Evolutionary conservation across 2,329 filamentous ascomycete species (phyloP).

Genomic region (Kalaharituber pfeilii): DNA sequence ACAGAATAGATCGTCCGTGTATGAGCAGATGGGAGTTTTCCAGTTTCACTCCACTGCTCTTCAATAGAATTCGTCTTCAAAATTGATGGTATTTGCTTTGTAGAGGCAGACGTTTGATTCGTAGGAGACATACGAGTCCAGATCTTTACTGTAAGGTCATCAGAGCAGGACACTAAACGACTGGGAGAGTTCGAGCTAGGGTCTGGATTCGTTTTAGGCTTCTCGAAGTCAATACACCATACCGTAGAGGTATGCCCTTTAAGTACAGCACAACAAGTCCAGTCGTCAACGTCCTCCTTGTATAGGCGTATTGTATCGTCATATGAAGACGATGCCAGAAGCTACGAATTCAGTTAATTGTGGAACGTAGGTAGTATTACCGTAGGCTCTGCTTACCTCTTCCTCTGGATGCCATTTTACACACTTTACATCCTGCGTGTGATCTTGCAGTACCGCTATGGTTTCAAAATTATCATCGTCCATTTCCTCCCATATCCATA

Average conservation of each 20-base stretch:
- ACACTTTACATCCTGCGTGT: slow-evolving; percentile 87
- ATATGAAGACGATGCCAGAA: slow-evolving; percentile 81
- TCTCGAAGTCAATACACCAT: slow-evolving; percentile 65
- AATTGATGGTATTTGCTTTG: slow-evolving; percentile 45
- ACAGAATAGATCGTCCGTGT: slow-evolving; percentile 69
- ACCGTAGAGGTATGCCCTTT: slow-evolving; percentile 72
- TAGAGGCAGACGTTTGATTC: slow-evolving; percentile 27
- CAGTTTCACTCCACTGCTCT: slow-evolving; percentile 70
- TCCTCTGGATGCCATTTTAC: slow-evolving; percentile 76
- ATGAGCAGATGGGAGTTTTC: slow-evolving; percentile 56
- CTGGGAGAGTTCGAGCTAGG: slow-evolving; percentile 31
- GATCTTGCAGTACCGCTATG: slow-evolving; percentile 82
- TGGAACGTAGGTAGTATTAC: slow-evolving; percentile 19
- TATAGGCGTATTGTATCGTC: slow-evolving; percentile 82
- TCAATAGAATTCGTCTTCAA: slow-evolving; percentile 64
- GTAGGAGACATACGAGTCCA: slow-evolving; percentile 50
- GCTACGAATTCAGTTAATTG: slow-evolving; percentile 30
- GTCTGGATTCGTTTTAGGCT: slow-evolving; percentile 23
- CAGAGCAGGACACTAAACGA: slow-evolving; percentile 64
- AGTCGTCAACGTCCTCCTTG: slow-evolving; percentile 82
- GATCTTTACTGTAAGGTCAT: slow-evolving; percentile 61
- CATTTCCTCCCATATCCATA: slow-evolving; percentile 98
- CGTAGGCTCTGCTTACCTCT: slow-evolving; percentile 17
- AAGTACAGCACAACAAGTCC: slow-evolving; percentile 72
- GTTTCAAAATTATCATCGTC: slow-evolving; percentile 95